A percentile compares a stretch with the other conserved stretches of the same genome.
Evolutionary conservation across 2,329 filamentous ascomycete genomes (phyloP).

Genomic region (Onygenales sp.): DNA sequence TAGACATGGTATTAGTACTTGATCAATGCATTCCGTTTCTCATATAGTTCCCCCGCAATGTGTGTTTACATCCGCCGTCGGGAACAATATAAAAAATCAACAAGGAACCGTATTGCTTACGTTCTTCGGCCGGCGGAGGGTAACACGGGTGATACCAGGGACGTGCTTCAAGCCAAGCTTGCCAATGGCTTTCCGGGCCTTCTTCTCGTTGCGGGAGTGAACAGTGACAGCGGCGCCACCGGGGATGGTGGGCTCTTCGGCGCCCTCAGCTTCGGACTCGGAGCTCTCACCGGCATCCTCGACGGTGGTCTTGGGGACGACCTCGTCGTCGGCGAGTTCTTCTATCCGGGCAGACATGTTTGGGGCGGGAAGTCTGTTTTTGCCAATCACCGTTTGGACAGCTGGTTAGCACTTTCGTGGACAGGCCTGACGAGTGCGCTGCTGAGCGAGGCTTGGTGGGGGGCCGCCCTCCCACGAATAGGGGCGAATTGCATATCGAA

Average conservation of each 20-base stretch:
- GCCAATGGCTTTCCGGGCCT: conserved; percentile 97
- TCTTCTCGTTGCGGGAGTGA: conserved; percentile 99
- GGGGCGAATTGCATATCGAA: neutral
- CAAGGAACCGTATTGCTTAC: conserved; percentile 48
- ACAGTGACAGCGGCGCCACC: conserved; percentile 81
- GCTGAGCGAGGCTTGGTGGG: neutral
- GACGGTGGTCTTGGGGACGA: conserved; percentile 73
- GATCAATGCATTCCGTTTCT: neutral
- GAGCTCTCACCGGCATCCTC: conserved; percentile 53
- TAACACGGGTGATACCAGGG: conserved; percentile 95
- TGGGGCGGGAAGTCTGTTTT: neutral
- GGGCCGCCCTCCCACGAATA: neutral
- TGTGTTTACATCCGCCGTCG: neutral
- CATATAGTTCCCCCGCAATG: no score
- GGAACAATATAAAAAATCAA: neutral
- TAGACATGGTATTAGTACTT: neutral
- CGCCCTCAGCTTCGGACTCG: conserved; percentile 39
- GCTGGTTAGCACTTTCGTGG: neutral
- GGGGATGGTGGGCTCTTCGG: conserved; percentile 57
- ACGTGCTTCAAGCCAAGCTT: conserved; percentile 97
- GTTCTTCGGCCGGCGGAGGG: conserved; percentile 96
- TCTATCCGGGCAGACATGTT: conserved; percentile 46
- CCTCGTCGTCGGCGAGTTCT: conserved; percentile 83
- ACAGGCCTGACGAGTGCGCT: neutral
- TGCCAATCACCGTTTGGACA: neutral